A percentile compares a stretch with the other conserved stretches of the same genome.
Evolutionary conservation across 441 rosid species (phyloP).

Genomic region (Brassica balearica): DNA sequence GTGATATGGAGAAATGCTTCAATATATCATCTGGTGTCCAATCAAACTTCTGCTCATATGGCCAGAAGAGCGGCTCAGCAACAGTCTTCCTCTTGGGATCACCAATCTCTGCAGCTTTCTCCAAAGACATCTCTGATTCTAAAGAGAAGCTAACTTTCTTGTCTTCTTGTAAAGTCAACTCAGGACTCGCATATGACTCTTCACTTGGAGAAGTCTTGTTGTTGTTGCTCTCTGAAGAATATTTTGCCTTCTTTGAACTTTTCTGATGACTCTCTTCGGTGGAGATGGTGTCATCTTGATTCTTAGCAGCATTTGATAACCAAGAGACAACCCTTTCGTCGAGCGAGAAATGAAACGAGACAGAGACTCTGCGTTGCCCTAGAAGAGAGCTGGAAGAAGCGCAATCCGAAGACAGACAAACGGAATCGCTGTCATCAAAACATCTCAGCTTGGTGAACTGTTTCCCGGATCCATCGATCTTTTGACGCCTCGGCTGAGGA

Average conservation of each 20-base stretch:
- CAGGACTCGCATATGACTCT: constrained; percentile 19
- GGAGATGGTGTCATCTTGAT: constrained; percentile 25
- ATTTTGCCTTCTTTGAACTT: constrained; percentile 18
- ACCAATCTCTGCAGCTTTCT: constrained; percentile 35
- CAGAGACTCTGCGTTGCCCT: constrained; percentile 44
- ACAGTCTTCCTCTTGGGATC: constrained; percentile 34
- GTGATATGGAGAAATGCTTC: constrained; percentile 62
- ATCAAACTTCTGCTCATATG: constrained; percentile 49
- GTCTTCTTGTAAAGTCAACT: constrained; percentile 26
- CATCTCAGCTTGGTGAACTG: constrained; percentile 37
- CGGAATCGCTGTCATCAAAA: constrained; percentile 48
- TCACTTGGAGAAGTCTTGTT: constrained; percentile 36
- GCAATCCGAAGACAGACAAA: constrained; percentile 46
- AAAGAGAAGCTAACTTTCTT: constrained; percentile 30
- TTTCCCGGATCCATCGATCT: constrained; percentile 26
- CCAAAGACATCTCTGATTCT: constrained; percentile 11
- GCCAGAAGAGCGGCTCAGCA: constrained; percentile 69
- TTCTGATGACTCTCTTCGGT: constrained; percentile 15
- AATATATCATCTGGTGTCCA: constrained; percentile 54
- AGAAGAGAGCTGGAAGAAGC: constrained; percentile 45
- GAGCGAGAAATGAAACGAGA: constrained; percentile 42
- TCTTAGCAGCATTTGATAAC: constrained; percentile 47
- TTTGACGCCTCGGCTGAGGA: constrained; percentile 31
- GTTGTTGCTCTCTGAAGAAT: not conserved
- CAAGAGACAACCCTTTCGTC: constrained; percentile 54